Percentiles rank a stretch among this genome's conserved stretches.
Conservation (phyloP, 345 rosid species). For the Carallia brachiata region DNA sequence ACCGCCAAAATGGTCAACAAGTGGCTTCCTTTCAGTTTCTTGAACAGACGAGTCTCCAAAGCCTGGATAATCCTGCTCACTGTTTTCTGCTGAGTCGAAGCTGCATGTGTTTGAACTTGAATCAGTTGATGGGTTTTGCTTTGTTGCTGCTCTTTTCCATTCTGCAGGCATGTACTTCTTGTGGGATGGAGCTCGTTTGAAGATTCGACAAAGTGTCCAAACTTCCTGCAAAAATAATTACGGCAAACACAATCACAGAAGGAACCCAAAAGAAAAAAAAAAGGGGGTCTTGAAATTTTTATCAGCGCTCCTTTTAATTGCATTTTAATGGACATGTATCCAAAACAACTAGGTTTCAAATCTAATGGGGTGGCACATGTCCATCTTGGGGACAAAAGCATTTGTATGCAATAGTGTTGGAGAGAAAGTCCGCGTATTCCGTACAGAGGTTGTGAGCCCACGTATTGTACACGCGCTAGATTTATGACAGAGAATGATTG, state of each 20-base stretch:
- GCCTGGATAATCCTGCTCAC: slow-evolving; percentile 23
- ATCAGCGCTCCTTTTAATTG: too few species aligned
- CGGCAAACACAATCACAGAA: too few species aligned
- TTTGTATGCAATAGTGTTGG: too few species aligned
- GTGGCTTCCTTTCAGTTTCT: slow-evolving; percentile 23
- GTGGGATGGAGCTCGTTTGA: slow-evolving; percentile 53
- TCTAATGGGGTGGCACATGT: too few species aligned
- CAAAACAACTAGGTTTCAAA: too few species aligned
- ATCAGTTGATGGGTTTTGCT: slow-evolving; percentile 27
- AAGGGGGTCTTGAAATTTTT: not conserved
- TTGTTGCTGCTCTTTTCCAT: slow-evolving; percentile 19
- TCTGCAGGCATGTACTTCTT: slow-evolving; percentile 34
- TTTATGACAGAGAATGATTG: too few species aligned
- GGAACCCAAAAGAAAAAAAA: not conserved
- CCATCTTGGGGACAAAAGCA: too few species aligned
- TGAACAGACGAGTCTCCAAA: slow-evolving; percentile 32
- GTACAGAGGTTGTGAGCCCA: too few species aligned
- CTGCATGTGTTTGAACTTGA: slow-evolving; percentile 55
- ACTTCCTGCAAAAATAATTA: slow-evolving; percentile 51
- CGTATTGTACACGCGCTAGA: too few species aligned
- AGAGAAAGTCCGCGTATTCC: too few species aligned
- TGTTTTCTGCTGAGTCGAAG: slow-evolving; percentile 50
- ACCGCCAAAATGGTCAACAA: slow-evolving; percentile 16
- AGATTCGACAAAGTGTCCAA: slow-evolving; percentile 80
- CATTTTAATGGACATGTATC: too few species aligned